phyloP scores from a whole-genome alignment of 139 green algal genomes.

The Pycnococcus provasolii region DNA sequence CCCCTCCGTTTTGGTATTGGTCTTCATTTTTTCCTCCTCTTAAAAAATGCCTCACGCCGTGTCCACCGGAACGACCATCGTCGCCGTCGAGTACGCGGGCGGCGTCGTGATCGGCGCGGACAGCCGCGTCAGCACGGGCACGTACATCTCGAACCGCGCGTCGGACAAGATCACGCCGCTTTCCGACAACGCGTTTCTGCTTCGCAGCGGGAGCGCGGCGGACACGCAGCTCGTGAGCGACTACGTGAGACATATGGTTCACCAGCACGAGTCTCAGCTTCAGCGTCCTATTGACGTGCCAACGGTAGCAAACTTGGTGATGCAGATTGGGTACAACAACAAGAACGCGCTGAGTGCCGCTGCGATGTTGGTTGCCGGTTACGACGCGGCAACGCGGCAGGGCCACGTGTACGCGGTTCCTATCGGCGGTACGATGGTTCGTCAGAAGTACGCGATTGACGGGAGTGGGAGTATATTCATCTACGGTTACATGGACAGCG shows the following conservation, averaged over 20 bases:
- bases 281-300: slow-evolving; percentile 49
- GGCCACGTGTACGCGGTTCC: slow-evolving; percentile 37
- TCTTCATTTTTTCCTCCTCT: no score
- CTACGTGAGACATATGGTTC: slow-evolving; percentile 31
- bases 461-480: slow-evolving; percentile 19
- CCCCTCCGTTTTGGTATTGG: no score
- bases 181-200: slow-evolving; percentile 54
- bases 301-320: slow-evolving; percentile 74
- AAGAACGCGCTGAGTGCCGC: slow-evolving; percentile 78
- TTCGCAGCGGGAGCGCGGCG: slow-evolving; percentile 37
- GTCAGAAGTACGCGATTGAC: slow-evolving; percentile 34
- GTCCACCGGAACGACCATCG: slow-evolving; percentile 70
- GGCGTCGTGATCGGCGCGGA: slow-evolving; percentile 88
- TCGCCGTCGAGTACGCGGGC: slow-evolving; percentile 71
- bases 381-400: slow-evolving; percentile 60
- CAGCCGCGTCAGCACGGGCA: slow-evolving; percentile 65
- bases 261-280: slow-evolving; percentile 40
- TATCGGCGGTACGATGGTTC: slow-evolving; percentile 36
- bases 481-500: slow-evolving; percentile 14
- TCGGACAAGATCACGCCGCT: slow-evolving; percentile 90
- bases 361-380: slow-evolving; percentile 84
- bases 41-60: not conserved
- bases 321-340: slow-evolving; percentile 58
- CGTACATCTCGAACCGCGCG: slow-evolving; percentile 82
- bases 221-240: slow-evolving; percentile 38